phyloP scores from a whole-genome alignment of 371 early-diverging fungal genomes.

The Mucor racemosus region DNA sequence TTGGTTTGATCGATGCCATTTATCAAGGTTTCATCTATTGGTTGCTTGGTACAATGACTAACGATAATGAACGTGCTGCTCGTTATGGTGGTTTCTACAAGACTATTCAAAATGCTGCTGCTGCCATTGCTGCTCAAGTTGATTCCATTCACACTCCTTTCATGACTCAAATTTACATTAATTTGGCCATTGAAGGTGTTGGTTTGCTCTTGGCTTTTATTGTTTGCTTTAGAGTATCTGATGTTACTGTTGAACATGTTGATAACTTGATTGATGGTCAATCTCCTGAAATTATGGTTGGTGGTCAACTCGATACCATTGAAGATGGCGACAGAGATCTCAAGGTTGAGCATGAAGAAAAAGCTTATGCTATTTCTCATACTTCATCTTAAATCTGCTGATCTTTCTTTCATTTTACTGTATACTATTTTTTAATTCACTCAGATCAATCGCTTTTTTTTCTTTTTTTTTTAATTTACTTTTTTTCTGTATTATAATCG shows the following conservation, averaged over 20 bases:
- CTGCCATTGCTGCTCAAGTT: constrained; percentile 42
- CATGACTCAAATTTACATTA: constrained; percentile 33
- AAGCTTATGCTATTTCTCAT: constrained; percentile 13
- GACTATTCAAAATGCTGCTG: constrained; percentile 70
- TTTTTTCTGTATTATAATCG: constrained; percentile 2
- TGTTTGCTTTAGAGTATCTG: constrained; percentile 29
- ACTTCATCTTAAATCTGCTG: neutral
- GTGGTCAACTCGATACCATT: constrained; percentile 30
- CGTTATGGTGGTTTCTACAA: constrained; percentile 85
- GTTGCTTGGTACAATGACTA: constrained; percentile 76
- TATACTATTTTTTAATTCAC: neutral
- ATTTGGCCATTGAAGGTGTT: constrained; percentile 34
- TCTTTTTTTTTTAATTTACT: neutral
- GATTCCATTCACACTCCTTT: constrained; percentile 49
- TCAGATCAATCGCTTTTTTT: neutral
- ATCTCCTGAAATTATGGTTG: constrained; percentile 27
- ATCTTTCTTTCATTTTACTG: neutral
- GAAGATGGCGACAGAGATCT: constrained; percentile 10
- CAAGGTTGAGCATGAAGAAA: constrained; percentile 14
- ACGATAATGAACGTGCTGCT: constrained; percentile 70
- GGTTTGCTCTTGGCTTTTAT: constrained; percentile 34
- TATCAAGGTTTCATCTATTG: constrained; percentile 79
- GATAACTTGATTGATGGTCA: constrained; percentile 33
- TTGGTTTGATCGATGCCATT: constrained; percentile 73
- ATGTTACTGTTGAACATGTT: constrained; percentile 33